These are phyloP conservation scores for Aspergillus brasiliensis DNA, from an alignment of 2,329 filamentous ascomycete species.

Conservation along the genomic window DNA sequence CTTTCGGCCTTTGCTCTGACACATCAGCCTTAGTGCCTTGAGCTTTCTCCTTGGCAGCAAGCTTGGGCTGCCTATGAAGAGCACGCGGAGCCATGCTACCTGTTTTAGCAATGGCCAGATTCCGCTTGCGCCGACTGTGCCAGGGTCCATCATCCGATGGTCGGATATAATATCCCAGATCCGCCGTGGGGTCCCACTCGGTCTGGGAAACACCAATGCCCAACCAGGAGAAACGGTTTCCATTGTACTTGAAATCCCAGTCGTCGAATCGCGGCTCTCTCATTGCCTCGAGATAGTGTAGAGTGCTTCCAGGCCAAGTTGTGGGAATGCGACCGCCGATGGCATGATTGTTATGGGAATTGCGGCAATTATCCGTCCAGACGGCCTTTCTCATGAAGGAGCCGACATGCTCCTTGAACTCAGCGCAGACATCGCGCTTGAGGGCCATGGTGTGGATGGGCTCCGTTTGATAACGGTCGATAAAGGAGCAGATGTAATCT, in stretches of 20 bases:
- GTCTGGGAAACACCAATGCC: slow-evolving; percentile 23
- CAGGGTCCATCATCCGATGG: slow-evolving; percentile 26
- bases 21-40: no score
- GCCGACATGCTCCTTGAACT: slow-evolving; percentile 36
- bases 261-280: slow-evolving; percentile 23
- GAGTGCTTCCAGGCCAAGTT: slow-evolving; percentile 26
- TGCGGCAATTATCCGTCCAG: slow-evolving; percentile 36
- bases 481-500: slow-evolving; percentile 47
- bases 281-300: slow-evolving; percentile 27
- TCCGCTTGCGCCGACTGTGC: slow-evolving; percentile 12
- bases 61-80: not conserved
- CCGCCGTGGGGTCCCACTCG: slow-evolving; percentile 19
- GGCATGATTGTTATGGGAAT: slow-evolving; percentile 39
- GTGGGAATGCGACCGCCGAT: slow-evolving; percentile 21
- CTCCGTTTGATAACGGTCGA: slow-evolving; percentile 32
- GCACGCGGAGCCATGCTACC: not conserved
- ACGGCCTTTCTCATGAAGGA: slow-evolving; percentile 38
- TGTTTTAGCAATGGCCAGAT: not conserved
- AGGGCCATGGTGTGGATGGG: slow-evolving; percentile 39
- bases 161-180: slow-evolving; percentile 20
- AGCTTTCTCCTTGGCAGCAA: not conserved
- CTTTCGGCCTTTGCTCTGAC: no score
- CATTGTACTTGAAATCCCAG: slow-evolving; percentile 20
- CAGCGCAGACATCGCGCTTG: slow-evolving; percentile 37
- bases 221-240: slow-evolving; percentile 22